These are phyloP conservation scores for Fusarium nanum DNA, from an alignment of 2,329 filamentous ascomycete species.

Conservation along the genomic window DNA sequence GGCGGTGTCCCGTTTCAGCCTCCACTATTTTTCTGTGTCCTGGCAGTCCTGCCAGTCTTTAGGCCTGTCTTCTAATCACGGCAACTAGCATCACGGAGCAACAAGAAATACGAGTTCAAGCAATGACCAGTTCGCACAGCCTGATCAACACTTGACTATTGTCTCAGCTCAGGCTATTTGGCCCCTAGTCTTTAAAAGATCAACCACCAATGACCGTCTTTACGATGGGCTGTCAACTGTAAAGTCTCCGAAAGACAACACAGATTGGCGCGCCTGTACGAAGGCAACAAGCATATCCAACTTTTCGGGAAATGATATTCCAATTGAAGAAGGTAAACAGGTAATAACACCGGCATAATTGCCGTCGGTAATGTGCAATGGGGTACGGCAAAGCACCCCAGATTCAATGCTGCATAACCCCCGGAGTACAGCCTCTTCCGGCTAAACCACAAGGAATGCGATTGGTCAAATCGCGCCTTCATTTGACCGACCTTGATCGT, in stretches of 20 bases:
- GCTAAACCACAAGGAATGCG: conserved; percentile 8
- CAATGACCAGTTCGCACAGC: background rate
- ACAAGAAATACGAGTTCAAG: background rate
- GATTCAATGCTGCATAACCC: conserved; percentile 2
- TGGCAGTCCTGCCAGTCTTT: background rate
- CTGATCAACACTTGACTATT: conserved; percentile 12
- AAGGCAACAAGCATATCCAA: background rate
- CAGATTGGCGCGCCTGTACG: conserved; percentile 18
- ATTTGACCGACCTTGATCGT: background rate
- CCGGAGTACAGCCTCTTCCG: conserved; percentile 16
- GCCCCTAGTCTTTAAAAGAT: background rate
- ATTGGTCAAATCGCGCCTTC: background rate
- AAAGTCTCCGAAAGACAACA: background rate
- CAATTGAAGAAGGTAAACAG: background rate
- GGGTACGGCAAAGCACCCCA: conserved; percentile 9
- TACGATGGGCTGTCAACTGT: background rate
- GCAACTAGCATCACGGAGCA: background rate
- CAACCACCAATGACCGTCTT: background rate
- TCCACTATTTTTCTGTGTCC: background rate
- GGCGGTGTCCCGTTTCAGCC: conserved; percentile 20
- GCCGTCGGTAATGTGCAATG: conserved; percentile 7
- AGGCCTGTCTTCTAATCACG: background rate
- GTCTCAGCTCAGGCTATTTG: background rate
- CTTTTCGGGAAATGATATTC: background rate
- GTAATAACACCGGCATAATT: background rate